Base-by-base conservation (phyloP, 2,329 filamentous ascomycete genomes). In the Phoma sp. region DNA sequence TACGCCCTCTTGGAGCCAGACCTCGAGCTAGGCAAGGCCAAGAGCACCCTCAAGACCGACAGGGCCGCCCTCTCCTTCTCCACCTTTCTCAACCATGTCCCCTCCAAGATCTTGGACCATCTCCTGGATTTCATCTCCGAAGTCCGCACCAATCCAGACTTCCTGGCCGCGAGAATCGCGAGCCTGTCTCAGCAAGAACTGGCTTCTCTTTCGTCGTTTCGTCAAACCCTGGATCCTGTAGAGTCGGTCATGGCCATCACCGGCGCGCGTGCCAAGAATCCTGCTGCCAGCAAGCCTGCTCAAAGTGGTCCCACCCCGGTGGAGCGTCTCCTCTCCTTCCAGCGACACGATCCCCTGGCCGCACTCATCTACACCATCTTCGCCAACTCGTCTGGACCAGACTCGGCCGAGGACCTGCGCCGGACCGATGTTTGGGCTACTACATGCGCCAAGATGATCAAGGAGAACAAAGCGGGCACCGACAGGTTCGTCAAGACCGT, bases 381-480 rank as follows among this genome's bases (percentile, higher is more conserved):
- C 81, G 91, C 91, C 75, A 91, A 92, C 71, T 93, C 91, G 17
- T 85, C 90, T 58, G 90, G 90, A 25, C 89, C 90, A 43, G 88
- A 93, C 75, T 92, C 90, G 64, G 84, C 86, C 36, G 93, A 96
- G 77, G 90, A 95, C 74, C 84, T 85, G 60, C 84, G 90, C 68
- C 85, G 92, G 64, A 89, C 91, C 39, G 88, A 94, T 61, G 86
- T 93, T 35, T 98, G 94, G 95, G 91, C 95, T 25, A 90, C 89
- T 12, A 87, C 90, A 31, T 92, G 93, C 75, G 92, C 94, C 33
- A 88, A 88, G 64, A 81, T 98, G 61, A 90, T 98, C 51, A 85
- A 86, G 41, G 86, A 92, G 60, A 87, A 86, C 67, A 92, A 89
- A 71, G 86, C 85, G 29, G 90, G 87, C 50, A 88, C 88, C 62